A percentile compares a stretch with the other conserved stretches of the same genome.
Evolutionary conservation across 2,329 filamentous ascomycete species (phyloP).

Genomic region (Fusarium coffeatum): DNA sequence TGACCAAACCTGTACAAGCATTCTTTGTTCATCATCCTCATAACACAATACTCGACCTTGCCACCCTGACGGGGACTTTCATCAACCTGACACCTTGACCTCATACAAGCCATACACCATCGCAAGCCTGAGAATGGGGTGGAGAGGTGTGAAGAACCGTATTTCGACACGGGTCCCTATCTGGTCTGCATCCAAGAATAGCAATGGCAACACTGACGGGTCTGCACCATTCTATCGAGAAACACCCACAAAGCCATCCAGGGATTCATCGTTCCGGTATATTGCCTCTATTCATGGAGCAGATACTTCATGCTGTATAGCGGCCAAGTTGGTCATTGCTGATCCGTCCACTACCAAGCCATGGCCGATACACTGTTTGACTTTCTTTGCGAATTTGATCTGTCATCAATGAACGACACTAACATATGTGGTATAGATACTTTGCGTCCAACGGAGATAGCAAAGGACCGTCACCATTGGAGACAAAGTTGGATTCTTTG

Average conservation of each 20-base stretch:
- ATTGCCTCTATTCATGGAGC: constrained; percentile 31
- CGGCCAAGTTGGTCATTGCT: constrained; percentile 16
- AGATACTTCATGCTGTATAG: constrained; percentile 6
- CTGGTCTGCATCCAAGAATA: constrained; percentile 49
- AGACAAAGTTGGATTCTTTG: constrained; percentile 57
- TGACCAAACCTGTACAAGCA: constrained; percentile 12
- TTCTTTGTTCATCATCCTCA: neutral
- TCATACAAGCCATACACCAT: neutral
- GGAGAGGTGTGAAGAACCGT: constrained; percentile 53
- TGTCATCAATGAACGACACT: constrained; percentile 18
- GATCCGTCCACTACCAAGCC: constrained; percentile 14
- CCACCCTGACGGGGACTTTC: neutral
- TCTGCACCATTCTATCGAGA: constrained; percentile 29
- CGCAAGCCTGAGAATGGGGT: constrained; percentile 49
- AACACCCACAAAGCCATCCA: constrained; percentile 25
- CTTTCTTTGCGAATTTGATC: neutral
- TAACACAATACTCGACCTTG: constrained; percentile 4
- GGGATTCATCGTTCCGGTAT: constrained; percentile 46
- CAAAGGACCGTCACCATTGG: constrained; percentile 50
- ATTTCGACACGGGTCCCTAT: constrained; percentile 51
- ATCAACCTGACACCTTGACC: constrained; percentile 10
- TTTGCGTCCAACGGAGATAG: constrained; percentile 45
- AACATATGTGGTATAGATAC: constrained; percentile 47
- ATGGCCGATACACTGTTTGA: neutral
- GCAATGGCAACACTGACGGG: constrained; percentile 38